These are phyloP conservation scores for Herpetospermum pedunculosum DNA, from an alignment of 306 rosid species.

Conservation along the genomic window DNA sequence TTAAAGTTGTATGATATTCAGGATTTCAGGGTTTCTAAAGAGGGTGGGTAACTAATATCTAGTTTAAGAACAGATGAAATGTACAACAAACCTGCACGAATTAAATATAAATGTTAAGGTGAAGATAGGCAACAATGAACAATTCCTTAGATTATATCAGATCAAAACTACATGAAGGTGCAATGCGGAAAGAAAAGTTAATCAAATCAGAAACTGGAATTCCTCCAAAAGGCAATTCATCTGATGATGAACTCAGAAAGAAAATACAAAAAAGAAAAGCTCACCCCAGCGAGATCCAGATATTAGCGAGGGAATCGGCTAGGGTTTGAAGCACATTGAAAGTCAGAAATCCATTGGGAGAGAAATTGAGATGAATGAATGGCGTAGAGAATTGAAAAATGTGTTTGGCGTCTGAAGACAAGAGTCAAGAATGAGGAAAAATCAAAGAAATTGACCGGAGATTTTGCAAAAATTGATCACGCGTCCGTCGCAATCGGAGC, in stretches of 20 bases:
- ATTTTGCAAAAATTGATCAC: not conserved
- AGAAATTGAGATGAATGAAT: constrained; percentile 3
- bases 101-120: not conserved
- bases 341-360: not conserved
- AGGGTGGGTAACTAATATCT: not conserved
- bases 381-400: constrained; percentile 21
- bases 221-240: not conserved
- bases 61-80: not conserved
- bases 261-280: not conserved
- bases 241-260: not conserved
- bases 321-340: constrained; percentile 1
- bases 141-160: not conserved
- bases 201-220: not conserved
- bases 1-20: not conserved
- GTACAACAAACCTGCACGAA: constrained; percentile 1
- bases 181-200: not conserved
- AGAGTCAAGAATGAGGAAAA: constrained; percentile 12
- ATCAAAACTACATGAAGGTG: too few relatives aligned
- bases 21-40: not conserved
- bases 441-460: not conserved
- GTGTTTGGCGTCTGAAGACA: too few relatives aligned
- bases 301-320: constrained; percentile 6
- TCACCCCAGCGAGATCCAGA: constrained; percentile 10
- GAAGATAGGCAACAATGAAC: not conserved
- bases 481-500: not conserved